Base-by-base conservation (phyloP, 2,329 filamentous ascomycete genomes). In the Ceratocystis huliohia region DNA sequence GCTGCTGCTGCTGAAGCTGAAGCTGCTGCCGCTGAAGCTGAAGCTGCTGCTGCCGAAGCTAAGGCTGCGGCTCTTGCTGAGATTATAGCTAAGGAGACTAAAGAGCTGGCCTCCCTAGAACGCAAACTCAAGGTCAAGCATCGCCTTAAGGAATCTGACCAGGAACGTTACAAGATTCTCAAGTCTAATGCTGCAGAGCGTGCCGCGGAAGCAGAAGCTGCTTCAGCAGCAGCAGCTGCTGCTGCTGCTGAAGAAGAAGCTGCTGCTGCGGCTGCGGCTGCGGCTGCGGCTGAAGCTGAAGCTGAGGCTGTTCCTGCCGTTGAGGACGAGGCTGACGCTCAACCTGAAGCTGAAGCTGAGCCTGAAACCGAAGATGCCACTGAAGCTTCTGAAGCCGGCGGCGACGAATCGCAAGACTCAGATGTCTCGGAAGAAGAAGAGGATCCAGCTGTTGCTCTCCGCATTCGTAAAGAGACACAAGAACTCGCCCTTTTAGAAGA, bases 1-100 rank as follows among this genome's bases (percentile, higher is more conserved):
- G 67, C 68, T 44, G 69, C 72, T 1, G 72, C 71, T 5, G 73
- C 76, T 65, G 72, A 74, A 62, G 67, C 61, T 1, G 67, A 53
- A 10, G 65, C 64, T 10, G 67, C 66, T 22, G 64, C 64, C n/a
- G 66, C 53, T 45, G 63, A 57, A 4, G 61, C 61, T 4, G 61
- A 28, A 44, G 63, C 63, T 4, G 63, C 45, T 13, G 63, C 63
- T 37, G 63, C 46, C 6, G 30, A 53, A 8, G 28, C 44, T 5
- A 62, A 56, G 20, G 63, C 64, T 7, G 33, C 61, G 17, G 64
- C 50, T 41, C 48, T 63, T 59, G 63, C 48, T 10, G 22, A 50
- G 22, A 63, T 15, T 8, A 46, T 67, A 17, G 63, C 20, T 7
- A 48, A 50, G 50, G 67, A 68, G 20, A 65, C 66, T 20, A 66